These are phyloP conservation scores for Trichophyton verrucosum DNA, from an alignment of 2,329 filamentous ascomycete genomes.

Conservation along the genomic window DNA sequence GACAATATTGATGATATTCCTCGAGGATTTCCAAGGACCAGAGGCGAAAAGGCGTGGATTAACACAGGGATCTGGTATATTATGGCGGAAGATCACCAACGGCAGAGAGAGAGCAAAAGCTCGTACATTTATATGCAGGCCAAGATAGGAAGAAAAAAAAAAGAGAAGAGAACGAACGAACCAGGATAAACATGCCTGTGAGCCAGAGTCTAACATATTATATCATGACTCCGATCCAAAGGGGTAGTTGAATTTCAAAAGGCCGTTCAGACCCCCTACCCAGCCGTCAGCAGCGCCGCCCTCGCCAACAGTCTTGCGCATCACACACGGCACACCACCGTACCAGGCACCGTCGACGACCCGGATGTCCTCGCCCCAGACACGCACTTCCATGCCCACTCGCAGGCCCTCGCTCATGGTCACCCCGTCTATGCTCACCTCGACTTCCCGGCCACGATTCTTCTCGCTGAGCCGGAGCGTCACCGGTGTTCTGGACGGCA, in stretches of 20 bases:
- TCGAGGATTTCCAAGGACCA: not conserved
- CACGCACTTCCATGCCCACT: conserved; percentile 71
- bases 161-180: not conserved
- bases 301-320: conserved; percentile 46
- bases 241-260: conserved; percentile 95
- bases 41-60: not conserved
- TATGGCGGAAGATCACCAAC: not conserved
- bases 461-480: conserved; percentile 69
- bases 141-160: not conserved
- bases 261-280: conserved; percentile 85
- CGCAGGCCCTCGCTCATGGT: conserved; percentile 51
- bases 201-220: no score
- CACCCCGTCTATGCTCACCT: conserved; percentile 68
- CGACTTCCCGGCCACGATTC: conserved; percentile 62
- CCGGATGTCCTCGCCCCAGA: conserved; percentile 72
- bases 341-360: conserved; percentile 43
- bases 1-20: not conserved
- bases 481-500: conserved; percentile 52
- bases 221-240: conserved; percentile 54
- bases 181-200: no score
- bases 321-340: conserved; percentile 85
- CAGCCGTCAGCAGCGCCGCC: conserved; percentile 67
- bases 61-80: not conserved
- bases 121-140: not conserved
- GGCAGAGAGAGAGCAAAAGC: not conserved